phyloP scores from a whole-genome alignment of 1,284 basidiomycete species.

The Inonotus obliquus region DNA sequence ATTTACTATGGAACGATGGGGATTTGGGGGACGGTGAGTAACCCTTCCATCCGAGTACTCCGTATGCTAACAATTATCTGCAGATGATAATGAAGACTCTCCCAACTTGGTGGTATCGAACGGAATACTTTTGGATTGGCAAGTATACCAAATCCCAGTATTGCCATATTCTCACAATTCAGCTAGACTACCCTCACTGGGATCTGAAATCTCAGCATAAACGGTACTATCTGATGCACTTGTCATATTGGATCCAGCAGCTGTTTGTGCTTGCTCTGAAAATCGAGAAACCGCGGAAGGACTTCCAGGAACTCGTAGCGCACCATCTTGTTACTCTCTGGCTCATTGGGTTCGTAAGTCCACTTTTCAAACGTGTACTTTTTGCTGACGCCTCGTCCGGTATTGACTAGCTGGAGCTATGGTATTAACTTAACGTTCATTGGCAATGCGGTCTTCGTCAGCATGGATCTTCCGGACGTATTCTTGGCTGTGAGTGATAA shows the following conservation, averaged over 20 bases:
- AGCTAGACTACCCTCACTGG: conserved; percentile 80
- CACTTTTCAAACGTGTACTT: background rate
- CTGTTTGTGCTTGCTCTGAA: conserved; percentile 80
- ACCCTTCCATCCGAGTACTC: background rate
- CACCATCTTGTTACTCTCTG: conserved; percentile 95
- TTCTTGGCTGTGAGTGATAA: conserved; percentile 70
- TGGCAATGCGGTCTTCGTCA: conserved; percentile 90
- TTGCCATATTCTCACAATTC: background rate
- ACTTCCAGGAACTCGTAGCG: conserved; percentile 81
- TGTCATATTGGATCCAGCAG: conserved; percentile 94
- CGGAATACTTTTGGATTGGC: conserved; percentile 82
- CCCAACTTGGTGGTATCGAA: conserved; percentile 88
- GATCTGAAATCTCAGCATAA: conserved; percentile 86
- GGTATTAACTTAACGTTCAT: conserved; percentile 79
- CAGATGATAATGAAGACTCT: conserved; percentile 83
- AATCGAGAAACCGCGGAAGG: conserved; percentile 92
- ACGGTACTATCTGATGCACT: conserved; percentile 87
- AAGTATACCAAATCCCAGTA: conserved; percentile 11
- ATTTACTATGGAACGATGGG: conserved; percentile 77
- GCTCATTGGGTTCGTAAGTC: conserved; percentile 71
- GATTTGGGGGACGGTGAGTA: conserved; percentile 71
- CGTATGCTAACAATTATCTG: background rate
- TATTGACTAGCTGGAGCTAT: conserved; percentile 75
- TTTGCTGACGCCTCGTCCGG: conserved; percentile 5
- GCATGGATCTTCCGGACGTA: conserved; percentile 94